Percentiles rank a stretch among this genome's conserved stretches.
Evolutionary conservation across 495 filamentous ascomycete species (phyloP).

Genomic region (Daldinia caldariorum): DNA sequence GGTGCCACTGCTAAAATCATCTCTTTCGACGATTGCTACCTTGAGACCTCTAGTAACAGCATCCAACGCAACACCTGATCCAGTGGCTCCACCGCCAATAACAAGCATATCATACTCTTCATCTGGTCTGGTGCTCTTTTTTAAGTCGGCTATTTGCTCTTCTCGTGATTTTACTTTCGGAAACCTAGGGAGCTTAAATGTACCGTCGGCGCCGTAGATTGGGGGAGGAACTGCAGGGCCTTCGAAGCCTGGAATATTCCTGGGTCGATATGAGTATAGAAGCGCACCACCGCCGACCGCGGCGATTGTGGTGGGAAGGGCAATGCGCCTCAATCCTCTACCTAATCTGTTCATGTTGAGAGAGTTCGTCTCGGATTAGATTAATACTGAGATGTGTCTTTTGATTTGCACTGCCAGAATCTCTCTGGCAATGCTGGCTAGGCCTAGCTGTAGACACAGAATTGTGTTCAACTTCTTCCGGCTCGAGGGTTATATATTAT

Average conservation of each 20-base stretch:
- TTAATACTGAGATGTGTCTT: slow-evolving; percentile 3
- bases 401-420: slow-evolving; percentile 9
- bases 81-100: slow-evolving; percentile 93
- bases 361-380: slow-evolving; percentile 8
- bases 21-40: slow-evolving; percentile 93
- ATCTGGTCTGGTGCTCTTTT: slow-evolving; percentile 54
- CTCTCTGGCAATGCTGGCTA: slow-evolving; percentile 8
- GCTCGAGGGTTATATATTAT: not conserved
- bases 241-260: slow-evolving; percentile 86
- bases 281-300: slow-evolving; percentile 64
- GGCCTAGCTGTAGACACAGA: slow-evolving; percentile 19
- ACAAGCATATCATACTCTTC: slow-evolving; percentile 85
- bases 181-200: slow-evolving; percentile 82
- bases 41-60: slow-evolving; percentile 91
- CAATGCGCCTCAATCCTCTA: slow-evolving; percentile 51
- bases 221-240: slow-evolving; percentile 82
- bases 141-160: slow-evolving; percentile 70
- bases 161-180: slow-evolving; percentile 76
- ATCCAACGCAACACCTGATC: slow-evolving; percentile 91
- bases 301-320: slow-evolving; percentile 51
- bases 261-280: slow-evolving; percentile 82
- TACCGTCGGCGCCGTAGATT: slow-evolving; percentile 78
- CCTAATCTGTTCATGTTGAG: slow-evolving; percentile 44
- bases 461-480: slow-evolving; percentile 10
- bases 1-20: slow-evolving; percentile 93